Evolutionary conservation across 371 early-diverging fungal species (phyloP), one percentile per base, ranked within the genome.

Genomic region (Mucor irregularis): DNA sequence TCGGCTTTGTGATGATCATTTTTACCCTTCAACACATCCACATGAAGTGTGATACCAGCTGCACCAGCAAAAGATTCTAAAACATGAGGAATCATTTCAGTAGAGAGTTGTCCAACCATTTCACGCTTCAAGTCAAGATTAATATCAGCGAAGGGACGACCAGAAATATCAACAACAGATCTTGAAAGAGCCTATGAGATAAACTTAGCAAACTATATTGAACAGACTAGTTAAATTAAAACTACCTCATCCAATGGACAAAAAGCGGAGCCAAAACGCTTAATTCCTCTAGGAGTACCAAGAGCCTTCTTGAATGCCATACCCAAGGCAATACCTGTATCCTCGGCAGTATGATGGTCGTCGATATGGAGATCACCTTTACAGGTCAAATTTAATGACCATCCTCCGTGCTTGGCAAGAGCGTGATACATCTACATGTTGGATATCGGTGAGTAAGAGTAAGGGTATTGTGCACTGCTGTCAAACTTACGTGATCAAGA

Each of bases 261-360:
- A 66, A 89, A 97, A 13, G 96, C 97, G 48, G 86, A 83, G n/a
- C 97, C 97, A 68, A 92, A 98, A 28, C 98, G 89, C 44, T 83
- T 85, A 64, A 98, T 97, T 4, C 98, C 97, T 30, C 87, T 78
- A 10, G 92, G 92, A 47, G 86, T 84, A 42, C 95, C 96, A 16
- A 98, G 80, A 1, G 98, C 97, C 51, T 91, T 64, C 69, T 92
- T 92, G 66, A 96, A 96, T 1, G 94, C 95, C 77, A 82, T 81
- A 21, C 98, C 97, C 14, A 98, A 83, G 0, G 95, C 93, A 50
- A 98, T 90, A 16, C 92, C 97, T 5, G 90, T 89, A 67, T 98
- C 98, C 69, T 98, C 97, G 24, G 94, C 94, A 14, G 97, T 92
- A 78, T 98, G 98, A 64, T 98, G 97, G 72, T 98, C 97, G 72